Percentiles rank a stretch among this genome's conserved stretches.
Evolutionary conservation across 768 basidiomycete species (phyloP).

Genomic region (Lentinula guzmanii): DNA sequence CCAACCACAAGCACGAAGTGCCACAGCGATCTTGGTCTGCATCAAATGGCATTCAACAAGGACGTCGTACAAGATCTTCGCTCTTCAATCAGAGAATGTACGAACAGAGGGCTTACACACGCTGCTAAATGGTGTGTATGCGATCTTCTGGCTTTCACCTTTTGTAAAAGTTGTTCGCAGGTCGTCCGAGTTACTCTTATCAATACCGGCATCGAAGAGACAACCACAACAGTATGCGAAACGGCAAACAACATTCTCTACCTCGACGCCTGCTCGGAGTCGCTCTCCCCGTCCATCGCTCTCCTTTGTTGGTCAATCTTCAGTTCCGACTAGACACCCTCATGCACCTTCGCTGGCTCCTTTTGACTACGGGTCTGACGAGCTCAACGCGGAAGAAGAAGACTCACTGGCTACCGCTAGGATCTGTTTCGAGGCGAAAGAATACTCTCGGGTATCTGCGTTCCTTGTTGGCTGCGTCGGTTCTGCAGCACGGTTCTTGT

Average conservation of each 20-base stretch:
- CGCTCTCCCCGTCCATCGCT: constrained; percentile 33
- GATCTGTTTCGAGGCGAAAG: constrained; percentile 68
- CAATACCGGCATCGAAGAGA: constrained; percentile 46
- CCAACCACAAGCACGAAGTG: no score
- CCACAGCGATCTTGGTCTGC: not conserved
- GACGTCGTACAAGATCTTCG: constrained; percentile 53
- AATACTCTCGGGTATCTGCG: constrained; percentile 69
- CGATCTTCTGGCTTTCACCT: constrained; percentile 10
- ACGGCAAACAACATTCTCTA: constrained; percentile 36
- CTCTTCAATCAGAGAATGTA: constrained; percentile 62
- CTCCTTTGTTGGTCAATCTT: constrained; percentile 26
- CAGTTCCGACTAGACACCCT: constrained; percentile 21
- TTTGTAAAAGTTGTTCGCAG: constrained; percentile 27
- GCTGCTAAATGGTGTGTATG: constrained; percentile 71
- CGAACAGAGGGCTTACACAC: constrained; percentile 60
- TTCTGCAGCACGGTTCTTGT: constrained; percentile 69
- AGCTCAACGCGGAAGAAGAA: constrained; percentile 55
- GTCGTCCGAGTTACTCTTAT: constrained; percentile 72
- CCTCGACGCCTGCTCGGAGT: constrained; percentile 53
- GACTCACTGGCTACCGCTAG: constrained; percentile 71
- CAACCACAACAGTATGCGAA: constrained; percentile 19
- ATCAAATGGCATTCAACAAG: constrained; percentile 22
- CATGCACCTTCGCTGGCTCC: constrained; percentile 28
- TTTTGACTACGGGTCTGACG: constrained; percentile 31
- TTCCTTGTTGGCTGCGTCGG: constrained; percentile 61